Conservation (phyloP, 805 yeast genomes). For the Pichia deserticola region DNA sequence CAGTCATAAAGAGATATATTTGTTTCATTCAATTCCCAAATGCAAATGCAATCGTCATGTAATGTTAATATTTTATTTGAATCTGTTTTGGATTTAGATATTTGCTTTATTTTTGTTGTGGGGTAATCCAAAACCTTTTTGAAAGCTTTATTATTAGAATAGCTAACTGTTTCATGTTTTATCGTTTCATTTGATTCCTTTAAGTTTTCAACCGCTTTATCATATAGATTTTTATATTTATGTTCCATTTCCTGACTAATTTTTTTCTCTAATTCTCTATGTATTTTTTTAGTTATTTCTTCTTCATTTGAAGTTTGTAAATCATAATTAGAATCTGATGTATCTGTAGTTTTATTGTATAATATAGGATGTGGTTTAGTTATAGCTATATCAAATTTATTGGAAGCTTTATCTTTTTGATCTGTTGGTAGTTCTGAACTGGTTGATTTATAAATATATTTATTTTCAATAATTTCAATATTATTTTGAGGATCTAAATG, state of each 20-base stretch:
- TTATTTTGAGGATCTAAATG: too few relatives aligned
- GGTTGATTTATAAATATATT: too few relatives aligned
- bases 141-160: too few relatives aligned
- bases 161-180: neutral
- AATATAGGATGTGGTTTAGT: neutral
- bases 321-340: slow-evolving; percentile 2
- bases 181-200: neutral
- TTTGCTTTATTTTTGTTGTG: slow-evolving; percentile 1
- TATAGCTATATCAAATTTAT: too few relatives aligned
- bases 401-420: too few relatives aligned
- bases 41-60: slow-evolving; percentile 7
- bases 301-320: neutral
- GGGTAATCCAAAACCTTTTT: slow-evolving; percentile 1
- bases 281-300: slow-evolving; percentile 2
- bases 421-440: too few relatives aligned
- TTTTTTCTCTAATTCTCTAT: slow-evolving; percentile 11
- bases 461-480: too few relatives aligned
- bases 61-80: slow-evolving; percentile 2
- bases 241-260: slow-evolving; percentile 5
- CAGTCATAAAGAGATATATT: slow-evolving; percentile 8
- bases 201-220: neutral
- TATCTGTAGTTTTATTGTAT: slow-evolving; percentile 5
- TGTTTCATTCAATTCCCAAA: slow-evolving; percentile 18
- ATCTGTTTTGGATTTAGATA: neutral
- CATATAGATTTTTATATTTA: slow-evolving; percentile 3